Conservation (phyloP, 805 yeast species). For the Citeromyces nyonsensis region DNA sequence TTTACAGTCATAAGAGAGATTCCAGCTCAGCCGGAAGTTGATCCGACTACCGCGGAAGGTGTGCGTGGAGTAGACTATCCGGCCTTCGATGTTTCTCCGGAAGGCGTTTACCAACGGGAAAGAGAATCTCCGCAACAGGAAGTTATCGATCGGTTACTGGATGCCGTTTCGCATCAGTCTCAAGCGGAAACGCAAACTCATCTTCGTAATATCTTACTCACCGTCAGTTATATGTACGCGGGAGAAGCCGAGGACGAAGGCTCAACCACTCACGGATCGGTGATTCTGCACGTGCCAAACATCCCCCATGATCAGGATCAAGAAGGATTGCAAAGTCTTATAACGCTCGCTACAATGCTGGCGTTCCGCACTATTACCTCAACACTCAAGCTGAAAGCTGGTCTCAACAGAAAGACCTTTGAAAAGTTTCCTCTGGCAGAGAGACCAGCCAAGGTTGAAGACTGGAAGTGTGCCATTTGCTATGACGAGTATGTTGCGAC, state of each 20-base stretch:
- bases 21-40: neutral
- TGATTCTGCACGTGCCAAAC: constrained; percentile 54
- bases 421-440: constrained; percentile 26
- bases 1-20: constrained; percentile 17
- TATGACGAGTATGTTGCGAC: constrained; percentile 29
- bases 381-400: constrained; percentile 29
- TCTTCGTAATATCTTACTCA: constrained; percentile 17
- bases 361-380: constrained; percentile 50
- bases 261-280: constrained; percentile 26
- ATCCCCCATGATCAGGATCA: constrained; percentile 43
- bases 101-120: constrained; percentile 13
- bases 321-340: constrained; percentile 41
- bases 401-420: constrained; percentile 37
- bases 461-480: constrained; percentile 42
- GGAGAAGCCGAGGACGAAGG: constrained; percentile 4
- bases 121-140: constrained; percentile 4
- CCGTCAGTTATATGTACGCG: constrained; percentile 20
- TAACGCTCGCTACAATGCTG: constrained; percentile 53
- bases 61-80: constrained; percentile 18
- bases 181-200: neutral
- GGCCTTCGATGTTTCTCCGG: constrained; percentile 17
- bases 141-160: neutral
- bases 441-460: constrained; percentile 9
- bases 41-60: constrained; percentile 4
- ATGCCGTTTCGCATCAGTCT: neutral